These are phyloP conservation scores for Craterostigma plantagineum DNA, from an alignment of 257 asterid species.

Conservation along the genomic window DNA sequence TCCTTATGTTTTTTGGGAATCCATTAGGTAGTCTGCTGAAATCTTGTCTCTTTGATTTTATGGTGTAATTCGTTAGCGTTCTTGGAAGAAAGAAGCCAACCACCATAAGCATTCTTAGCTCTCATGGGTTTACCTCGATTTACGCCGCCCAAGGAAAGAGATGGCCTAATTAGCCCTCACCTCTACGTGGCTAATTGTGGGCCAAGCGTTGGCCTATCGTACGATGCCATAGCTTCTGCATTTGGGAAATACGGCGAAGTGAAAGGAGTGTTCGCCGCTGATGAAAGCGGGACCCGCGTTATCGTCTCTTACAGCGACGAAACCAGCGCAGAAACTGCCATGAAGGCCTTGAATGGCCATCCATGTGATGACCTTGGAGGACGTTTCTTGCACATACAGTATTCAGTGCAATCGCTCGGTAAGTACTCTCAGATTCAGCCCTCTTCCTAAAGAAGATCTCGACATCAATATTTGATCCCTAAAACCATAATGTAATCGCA, in stretches of 20 bases:
- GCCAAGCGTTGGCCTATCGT: conserved; percentile 68
- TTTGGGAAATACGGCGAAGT: conserved; percentile 54
- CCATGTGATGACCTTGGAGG: conserved; percentile 49
- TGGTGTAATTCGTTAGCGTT: no score
- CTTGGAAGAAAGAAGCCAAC: no score
- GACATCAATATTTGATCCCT: no score
- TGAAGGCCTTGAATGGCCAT: conserved; percentile 41
- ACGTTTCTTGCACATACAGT: conserved; percentile 61
- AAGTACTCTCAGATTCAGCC: conserved; percentile 22
- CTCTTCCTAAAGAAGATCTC: not conserved
- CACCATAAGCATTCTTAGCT: no score
- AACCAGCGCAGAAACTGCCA: conserved; percentile 43
- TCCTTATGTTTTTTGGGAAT: no score
- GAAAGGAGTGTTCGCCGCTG: conserved; percentile 64
- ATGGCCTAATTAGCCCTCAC: conserved; percentile 35
- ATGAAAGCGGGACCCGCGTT: conserved; percentile 85
- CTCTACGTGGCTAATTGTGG: conserved; percentile 93
- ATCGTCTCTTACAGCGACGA: conserved; percentile 45
- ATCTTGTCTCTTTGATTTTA: no score
- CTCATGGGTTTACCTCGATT: conserved; percentile 79
- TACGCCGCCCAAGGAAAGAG: conserved; percentile 43
- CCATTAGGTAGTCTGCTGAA: no score
- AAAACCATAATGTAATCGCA: not conserved
- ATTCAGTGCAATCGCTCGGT: conserved; percentile 42
- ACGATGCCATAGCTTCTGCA: conserved; percentile 38